A percentile compares a stretch with the other conserved stretches of the same genome.
Conservation (phyloP, 148 eudicot genomes). For the Linanthus parryae region DNA sequence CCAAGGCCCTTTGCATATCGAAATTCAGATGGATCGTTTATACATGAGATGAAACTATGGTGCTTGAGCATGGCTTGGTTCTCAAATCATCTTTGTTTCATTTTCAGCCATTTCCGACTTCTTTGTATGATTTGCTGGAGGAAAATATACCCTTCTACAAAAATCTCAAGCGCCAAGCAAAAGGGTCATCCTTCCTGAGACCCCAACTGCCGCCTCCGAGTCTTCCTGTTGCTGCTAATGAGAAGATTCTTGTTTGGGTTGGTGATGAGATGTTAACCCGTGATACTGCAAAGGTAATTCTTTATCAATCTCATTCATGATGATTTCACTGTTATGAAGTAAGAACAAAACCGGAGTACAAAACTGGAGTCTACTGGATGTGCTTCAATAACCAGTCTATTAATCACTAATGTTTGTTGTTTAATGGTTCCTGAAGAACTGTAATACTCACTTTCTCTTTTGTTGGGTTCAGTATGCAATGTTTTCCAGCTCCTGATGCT, state of each 20-base stretch:
- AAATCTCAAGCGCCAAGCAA: slow-evolving; percentile 49
- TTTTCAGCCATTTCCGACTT: slow-evolving; percentile 54
- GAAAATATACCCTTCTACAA: slow-evolving; percentile 83
- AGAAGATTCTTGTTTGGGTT: slow-evolving; percentile 89
- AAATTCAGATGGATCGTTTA: slow-evolving; percentile 1
- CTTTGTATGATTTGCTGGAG: slow-evolving; percentile 71
- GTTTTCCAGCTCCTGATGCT: slow-evolving; percentile 9
- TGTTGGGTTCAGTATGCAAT: not conserved
- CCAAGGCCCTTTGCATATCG: no score
- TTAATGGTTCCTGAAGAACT: not conserved
- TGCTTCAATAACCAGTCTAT: no score
- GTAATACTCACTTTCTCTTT: not conserved
- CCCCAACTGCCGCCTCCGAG: slow-evolving; percentile 42
- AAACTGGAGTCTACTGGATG: no score
- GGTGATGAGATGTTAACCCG: slow-evolving; percentile 86
- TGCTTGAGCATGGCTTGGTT: not conserved
- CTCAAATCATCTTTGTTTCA: slow-evolving; percentile 5
- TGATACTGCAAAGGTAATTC: slow-evolving; percentile 77
- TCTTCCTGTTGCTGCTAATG: slow-evolving; percentile 82
- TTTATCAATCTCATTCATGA: not conserved
- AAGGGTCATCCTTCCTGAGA: slow-evolving; percentile 25
- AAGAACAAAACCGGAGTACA: no score
- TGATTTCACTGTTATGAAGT: no score
- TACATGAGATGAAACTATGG: not conserved
- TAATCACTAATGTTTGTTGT: not conserved